Percentiles rank a stretch among this genome's conserved stretches.
phyloP scores from a whole-genome alignment of 1,284 basidiomycete genomes.

The Ganoderma lucidum region DNA sequence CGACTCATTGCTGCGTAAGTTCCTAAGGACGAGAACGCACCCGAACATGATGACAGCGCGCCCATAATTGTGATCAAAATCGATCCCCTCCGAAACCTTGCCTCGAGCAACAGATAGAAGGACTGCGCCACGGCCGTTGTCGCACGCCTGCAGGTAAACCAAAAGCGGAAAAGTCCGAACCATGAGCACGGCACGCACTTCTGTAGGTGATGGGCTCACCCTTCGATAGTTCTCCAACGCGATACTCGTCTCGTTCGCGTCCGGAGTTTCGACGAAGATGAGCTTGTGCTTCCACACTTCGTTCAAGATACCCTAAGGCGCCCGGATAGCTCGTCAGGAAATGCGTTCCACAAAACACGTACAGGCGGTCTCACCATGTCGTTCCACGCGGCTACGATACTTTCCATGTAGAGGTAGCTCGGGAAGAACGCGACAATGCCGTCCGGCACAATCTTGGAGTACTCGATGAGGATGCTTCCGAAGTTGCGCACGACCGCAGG shows the following conservation, averaged over 20 bases:
- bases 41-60: conserved; percentile 99
- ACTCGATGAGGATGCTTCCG: conserved; percentile 97
- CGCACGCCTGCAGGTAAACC: conserved; percentile 80
- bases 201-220: conserved; percentile 54
- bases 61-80: conserved; percentile 99
- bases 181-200: neutral
- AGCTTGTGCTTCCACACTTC: conserved; percentile 99
- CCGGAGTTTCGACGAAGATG: conserved; percentile 99
- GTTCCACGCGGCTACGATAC: conserved; percentile 99
- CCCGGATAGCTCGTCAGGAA: conserved; percentile 26
- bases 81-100: conserved; percentile 99
- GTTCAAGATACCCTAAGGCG: conserved; percentile 89
- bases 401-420: conserved; percentile 99
- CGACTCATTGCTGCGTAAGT: neutral
- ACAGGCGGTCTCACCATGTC: conserved; percentile 83
- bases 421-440: conserved; percentile 99
- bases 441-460: conserved; percentile 97
- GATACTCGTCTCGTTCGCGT: conserved; percentile 98
- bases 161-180: no score
- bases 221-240: conserved; percentile 97
- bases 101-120: conserved; percentile 97
- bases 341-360: conserved; percentile 5
- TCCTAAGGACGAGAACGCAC: conserved; percentile 52
- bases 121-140: conserved; percentile 98
- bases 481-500: conserved; percentile 99